Evolutionary conservation across 2,329 filamentous ascomycete genomes (phyloP).

Genomic region (Sporothrix sp.): DNA sequence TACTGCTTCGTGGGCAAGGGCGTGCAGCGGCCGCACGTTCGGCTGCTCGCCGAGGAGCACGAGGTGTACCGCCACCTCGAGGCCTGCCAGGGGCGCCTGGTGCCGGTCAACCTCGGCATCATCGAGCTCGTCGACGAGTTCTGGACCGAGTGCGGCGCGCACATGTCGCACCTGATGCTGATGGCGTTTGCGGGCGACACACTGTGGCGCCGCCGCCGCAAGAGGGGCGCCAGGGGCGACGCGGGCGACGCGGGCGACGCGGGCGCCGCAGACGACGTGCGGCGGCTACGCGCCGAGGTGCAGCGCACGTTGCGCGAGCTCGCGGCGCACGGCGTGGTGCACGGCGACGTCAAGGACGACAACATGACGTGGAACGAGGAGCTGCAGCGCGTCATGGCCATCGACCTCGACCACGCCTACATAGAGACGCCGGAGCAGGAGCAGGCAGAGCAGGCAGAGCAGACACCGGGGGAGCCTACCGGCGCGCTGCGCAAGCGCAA

Average conservation of each 20-base stretch:
- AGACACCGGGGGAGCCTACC: too few relatives aligned
- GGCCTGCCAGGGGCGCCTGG: constrained; percentile 10
- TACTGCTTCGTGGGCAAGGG: constrained; percentile 18
- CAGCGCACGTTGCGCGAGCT: constrained; percentile 2
- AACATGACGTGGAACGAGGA: constrained; percentile 12
- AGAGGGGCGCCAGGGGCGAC: not conserved
- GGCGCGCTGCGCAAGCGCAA: too few relatives aligned
- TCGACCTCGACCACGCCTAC: constrained; percentile 11
- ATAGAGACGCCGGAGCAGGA: too few relatives aligned
- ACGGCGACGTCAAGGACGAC: constrained; percentile 2
- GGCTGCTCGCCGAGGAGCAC: constrained; percentile 11
- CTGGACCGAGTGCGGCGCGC: not conserved
- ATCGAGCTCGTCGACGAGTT: constrained; percentile 13
- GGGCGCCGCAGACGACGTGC: too few relatives aligned
- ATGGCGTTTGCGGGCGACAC: constrained; percentile 14
- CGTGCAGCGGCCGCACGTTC: constrained; percentile 9
- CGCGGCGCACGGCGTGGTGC: constrained; percentile 1
- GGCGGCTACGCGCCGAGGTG: not conserved
- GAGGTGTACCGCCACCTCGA: constrained; percentile 12
- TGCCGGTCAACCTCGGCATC: constrained; percentile 17
- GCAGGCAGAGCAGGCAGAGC: too few relatives aligned
- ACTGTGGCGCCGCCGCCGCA: not conserved
- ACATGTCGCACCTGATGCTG: constrained; percentile 16
- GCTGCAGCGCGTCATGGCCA: constrained; percentile 8
- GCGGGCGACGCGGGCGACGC: not conserved